Evolutionary conservation across 345 rosid genomes (phyloP).

Genomic region (Hibiscus trionum): DNA sequence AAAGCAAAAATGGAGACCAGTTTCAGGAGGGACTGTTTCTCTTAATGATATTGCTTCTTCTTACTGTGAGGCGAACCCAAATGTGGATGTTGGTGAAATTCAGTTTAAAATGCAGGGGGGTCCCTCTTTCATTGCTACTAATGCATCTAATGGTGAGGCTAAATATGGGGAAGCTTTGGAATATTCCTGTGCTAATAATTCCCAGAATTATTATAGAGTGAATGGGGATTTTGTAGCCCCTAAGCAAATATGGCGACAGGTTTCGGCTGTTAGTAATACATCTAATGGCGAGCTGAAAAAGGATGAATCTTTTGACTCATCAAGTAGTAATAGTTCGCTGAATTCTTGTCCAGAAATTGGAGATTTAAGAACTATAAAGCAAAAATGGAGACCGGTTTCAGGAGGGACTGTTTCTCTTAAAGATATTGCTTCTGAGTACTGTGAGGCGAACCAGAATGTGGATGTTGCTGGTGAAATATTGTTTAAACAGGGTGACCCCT

Average conservation of each 20-base stretch:
- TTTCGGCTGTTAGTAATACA: background rate
- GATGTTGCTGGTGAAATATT: no score
- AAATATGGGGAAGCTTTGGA: conserved; percentile 10
- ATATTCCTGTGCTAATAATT: conserved; percentile 5
- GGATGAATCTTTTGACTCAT: background rate
- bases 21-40: conserved; percentile 22
- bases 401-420: no score
- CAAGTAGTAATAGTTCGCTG: background rate
- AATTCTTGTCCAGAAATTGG: background rate
- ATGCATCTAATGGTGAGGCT: conserved; percentile 11
- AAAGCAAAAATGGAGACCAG: no score
- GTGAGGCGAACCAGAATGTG: no score
- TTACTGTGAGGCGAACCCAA: conserved; percentile 26
- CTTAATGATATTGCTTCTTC: conserved; percentile 39
- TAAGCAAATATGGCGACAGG: conserved; percentile 15
- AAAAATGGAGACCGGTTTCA: background rate
- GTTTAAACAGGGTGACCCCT: background rate
- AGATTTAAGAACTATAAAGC: background rate
- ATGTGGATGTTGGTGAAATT: conserved; percentile 29
- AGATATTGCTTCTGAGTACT: no score
- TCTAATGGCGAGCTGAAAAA: background rate
- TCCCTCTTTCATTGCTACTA: conserved; percentile 9
- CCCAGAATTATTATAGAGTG: background rate
- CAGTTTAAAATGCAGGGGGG: conserved; percentile 23
- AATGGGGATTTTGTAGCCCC: conserved; percentile 23